These are phyloP conservation scores for Wickerhamomyces mucosus DNA, from an alignment of 805 yeast genomes.

Conservation along the genomic window DNA sequence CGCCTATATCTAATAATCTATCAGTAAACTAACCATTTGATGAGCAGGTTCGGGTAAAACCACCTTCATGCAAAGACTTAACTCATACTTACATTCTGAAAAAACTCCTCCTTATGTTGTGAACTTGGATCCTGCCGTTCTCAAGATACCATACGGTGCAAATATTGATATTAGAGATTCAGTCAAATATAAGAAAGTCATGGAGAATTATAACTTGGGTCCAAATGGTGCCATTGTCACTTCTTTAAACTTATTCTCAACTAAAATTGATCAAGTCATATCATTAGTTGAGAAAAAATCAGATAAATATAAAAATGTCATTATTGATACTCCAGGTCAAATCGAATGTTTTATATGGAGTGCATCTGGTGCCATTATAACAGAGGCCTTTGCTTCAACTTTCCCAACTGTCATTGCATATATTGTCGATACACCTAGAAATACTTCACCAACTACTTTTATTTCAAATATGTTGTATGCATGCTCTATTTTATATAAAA, in stretches of 20 bases:
- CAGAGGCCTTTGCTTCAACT: slow-evolving; percentile 92
- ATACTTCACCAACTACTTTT: slow-evolving; percentile 89
- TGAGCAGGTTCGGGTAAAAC: slow-evolving; percentile 78
- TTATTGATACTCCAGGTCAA: slow-evolving; percentile 97
- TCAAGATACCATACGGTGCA: slow-evolving; percentile 87
- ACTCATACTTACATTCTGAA: slow-evolving; percentile 73
- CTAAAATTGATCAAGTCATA: slow-evolving; percentile 94
- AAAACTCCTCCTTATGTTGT: slow-evolving; percentile 80
- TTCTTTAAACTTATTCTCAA: slow-evolving; percentile 80
- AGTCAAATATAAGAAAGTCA: slow-evolving; percentile 88
- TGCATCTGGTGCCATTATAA: slow-evolving; percentile 92
- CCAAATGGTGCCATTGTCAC: slow-evolving; percentile 99
- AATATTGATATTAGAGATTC: slow-evolving; percentile 96
- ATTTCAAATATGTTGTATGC: slow-evolving; percentile 98
- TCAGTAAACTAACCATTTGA: too few relatives aligned
- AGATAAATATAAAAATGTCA: slow-evolving; percentile 50
- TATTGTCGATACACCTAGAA: slow-evolving; percentile 93
- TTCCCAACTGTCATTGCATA: slow-evolving; percentile 95
- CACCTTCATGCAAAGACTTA: slow-evolving; percentile 91
- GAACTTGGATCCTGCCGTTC: slow-evolving; percentile 93
- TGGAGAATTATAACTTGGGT: slow-evolving; percentile 91
- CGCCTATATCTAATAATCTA: too few relatives aligned
- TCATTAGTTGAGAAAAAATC: slow-evolving; percentile 70
- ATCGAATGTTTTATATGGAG: slow-evolving; percentile 98
- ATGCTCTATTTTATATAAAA: slow-evolving; percentile 91